Conservation (phyloP, 805 yeast genomes). For the Pichia thaimueangensis region DNA sequence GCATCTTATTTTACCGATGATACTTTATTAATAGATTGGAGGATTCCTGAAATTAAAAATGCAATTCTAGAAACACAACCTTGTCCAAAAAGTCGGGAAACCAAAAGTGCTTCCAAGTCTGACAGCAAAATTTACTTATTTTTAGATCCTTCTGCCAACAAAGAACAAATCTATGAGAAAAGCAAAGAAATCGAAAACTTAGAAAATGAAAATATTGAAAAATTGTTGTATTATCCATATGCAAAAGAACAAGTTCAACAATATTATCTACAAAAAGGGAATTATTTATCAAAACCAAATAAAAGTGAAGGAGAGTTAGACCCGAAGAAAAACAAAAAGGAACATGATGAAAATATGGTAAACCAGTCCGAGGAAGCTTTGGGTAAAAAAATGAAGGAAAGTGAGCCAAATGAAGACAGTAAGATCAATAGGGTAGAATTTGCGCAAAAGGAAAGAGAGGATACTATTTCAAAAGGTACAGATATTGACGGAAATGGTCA, state of each 20-base stretch:
- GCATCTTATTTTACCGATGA: neutral
- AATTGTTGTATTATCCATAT: slow-evolving; percentile 3
- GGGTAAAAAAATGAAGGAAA: no score
- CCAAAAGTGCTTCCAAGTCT: neutral
- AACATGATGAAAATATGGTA: no score
- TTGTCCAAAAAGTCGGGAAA: neutral
- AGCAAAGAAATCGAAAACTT: neutral
- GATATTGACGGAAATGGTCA: no score
- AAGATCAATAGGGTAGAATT: no score
- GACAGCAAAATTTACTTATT: slow-evolving; percentile 1
- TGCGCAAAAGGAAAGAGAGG: no score
- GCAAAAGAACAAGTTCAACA: neutral
- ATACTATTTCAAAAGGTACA: no score
- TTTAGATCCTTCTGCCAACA: neutral
- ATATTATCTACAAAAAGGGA: neutral
- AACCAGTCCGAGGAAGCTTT: no score
- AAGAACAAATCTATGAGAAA: neutral
- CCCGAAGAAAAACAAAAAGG: neutral
- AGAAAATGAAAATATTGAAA: slow-evolving; percentile 4
- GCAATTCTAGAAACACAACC: neutral
- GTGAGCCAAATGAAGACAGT: no score
- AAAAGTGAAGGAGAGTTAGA: no score
- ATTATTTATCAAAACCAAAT: no score
- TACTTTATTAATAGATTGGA: neutral
- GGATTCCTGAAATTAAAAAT: neutral